These are phyloP conservation scores for Nemania diffusa DNA, from an alignment of 2,329 filamentous ascomycete species.

Conservation along the genomic window DNA sequence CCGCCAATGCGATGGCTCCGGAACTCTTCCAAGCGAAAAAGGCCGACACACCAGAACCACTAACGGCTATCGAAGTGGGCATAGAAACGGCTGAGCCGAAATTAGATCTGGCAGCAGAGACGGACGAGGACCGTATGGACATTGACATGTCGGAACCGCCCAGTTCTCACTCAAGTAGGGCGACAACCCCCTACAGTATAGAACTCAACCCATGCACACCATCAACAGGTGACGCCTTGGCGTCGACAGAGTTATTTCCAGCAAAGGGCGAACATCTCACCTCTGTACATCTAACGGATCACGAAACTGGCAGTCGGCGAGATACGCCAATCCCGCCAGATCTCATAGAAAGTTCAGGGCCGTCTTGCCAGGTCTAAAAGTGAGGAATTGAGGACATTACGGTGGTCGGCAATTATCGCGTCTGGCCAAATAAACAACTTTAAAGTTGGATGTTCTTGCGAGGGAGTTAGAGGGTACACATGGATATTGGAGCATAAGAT, in stretches of 20 bases:
- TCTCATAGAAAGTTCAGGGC: conserved; percentile 35
- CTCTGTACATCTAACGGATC: conserved; percentile 46
- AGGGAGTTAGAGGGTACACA: not conserved
- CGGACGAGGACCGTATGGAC: conserved; percentile 48
- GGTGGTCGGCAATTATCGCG: not conserved
- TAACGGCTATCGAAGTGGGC: conserved; percentile 47
- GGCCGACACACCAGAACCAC: conserved; percentile 35
- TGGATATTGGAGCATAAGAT: conserved; percentile 9
- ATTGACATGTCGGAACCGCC: conserved; percentile 64
- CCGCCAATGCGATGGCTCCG: conserved; percentile 29
- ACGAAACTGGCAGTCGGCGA: conserved; percentile 46
- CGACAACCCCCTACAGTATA: conserved; percentile 43
- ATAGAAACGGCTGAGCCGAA: conserved; percentile 52
- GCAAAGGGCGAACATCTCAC: conserved; percentile 40
- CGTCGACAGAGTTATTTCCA: conserved; percentile 7
- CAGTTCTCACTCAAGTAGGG: conserved; percentile 53
- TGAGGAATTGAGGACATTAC: not conserved
- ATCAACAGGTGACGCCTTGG: conserved; percentile 34
- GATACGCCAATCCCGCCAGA: conserved; percentile 53
- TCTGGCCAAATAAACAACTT: not conserved
- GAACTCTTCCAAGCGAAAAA: conserved; percentile 21
- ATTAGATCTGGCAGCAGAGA: conserved; percentile 31
- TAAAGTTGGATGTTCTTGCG: not conserved
- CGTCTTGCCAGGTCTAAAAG: not conserved
- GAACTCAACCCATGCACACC: conserved; percentile 54